Percentiles rank a stretch among this genome's conserved stretches.
Evolutionary conservation across 441 rosid species (phyloP).

Genomic region (Pelargonium cotyledonis): DNA sequence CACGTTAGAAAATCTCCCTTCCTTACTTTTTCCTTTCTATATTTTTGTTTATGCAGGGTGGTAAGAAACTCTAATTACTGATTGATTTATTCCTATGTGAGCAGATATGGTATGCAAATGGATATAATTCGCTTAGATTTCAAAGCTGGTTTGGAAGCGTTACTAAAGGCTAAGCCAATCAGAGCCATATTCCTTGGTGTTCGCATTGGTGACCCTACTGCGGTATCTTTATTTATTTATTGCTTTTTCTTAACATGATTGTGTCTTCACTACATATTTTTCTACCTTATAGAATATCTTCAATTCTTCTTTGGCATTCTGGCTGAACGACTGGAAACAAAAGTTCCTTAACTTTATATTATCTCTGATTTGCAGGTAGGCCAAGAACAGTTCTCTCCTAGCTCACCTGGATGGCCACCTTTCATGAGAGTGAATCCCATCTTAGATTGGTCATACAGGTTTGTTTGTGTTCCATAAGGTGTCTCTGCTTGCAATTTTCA

Average conservation of each 20-base stretch:
- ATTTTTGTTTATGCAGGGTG: neutral
- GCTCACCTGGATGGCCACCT: constrained; percentile 99
- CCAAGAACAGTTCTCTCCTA: constrained; percentile 97
- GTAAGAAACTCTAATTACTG: constrained; percentile 13
- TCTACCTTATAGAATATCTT: neutral
- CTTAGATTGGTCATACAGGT: constrained; percentile 99
- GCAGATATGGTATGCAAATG: constrained; percentile 76
- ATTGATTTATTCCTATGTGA: constrained; percentile 22
- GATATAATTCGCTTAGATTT: constrained; percentile 82
- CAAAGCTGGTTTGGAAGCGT: constrained; percentile 91
- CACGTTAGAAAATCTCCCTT: constrained; percentile 37
- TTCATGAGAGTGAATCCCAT: constrained; percentile 99
- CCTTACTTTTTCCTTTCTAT: constrained; percentile 5
- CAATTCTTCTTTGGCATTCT: neutral
- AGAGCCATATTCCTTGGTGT: constrained; percentile 98
- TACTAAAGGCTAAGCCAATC: constrained; percentile 69
- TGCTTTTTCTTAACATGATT: constrained; percentile 11
- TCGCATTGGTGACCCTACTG: constrained; percentile 98
- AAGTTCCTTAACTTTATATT: constrained; percentile 9
- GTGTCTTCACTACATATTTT: neutral
- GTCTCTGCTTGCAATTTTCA: constrained; percentile 1
- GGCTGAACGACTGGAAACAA: constrained; percentile 16
- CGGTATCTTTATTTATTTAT: constrained; percentile 46
- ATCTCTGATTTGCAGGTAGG: constrained; percentile 55
- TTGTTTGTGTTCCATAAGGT: constrained; percentile 13